Base-by-base conservation (phyloP, 441 rosid genomes). In the Gossypium gossypioides region DNA sequence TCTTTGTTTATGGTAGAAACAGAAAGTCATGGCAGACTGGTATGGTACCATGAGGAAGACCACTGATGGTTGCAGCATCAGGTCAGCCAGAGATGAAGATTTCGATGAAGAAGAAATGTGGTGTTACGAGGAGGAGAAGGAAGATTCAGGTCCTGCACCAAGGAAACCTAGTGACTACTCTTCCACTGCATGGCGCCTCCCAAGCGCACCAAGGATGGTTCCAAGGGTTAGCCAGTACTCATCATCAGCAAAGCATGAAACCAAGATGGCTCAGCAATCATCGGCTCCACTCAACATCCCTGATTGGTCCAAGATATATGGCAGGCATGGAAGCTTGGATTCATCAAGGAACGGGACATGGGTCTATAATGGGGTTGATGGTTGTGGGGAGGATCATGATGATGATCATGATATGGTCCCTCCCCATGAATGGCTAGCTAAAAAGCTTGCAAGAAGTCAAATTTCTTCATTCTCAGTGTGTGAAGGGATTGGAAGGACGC, bases 381-480 rank as follows among this genome's bases (percentile, higher is more conserved):
- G n/a, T 10, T 72, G 48, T 8, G 68, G 73, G 72, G 62, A 58
- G 50, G 68, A 44, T 51, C 73, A 51, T 25, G 84, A 67, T 8
- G 83, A 77, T 48, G 87, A 80, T 24, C 91, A 76, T 29, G 87
- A 72, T 13, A 80, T 83, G 78, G 84, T 92, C 18, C 98, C 99
- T 67, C 99, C 98, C 57, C 99, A 95, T 75, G 98, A 92, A 82
- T 92, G 92, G 97, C 78, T 91, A 70, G 97, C 97, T 27, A 91
- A 81, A 79, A 92, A 85, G 89, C 86, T 87, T 27, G 89, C 93
- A 19, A 88, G 91, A 78, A 89, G 83, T 37, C 92, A 83, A 76
- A 87, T 95, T 79, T 89, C 98, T 51, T 90, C 99, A 0, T 90
- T 85, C 77, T 95, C 99, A 0, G 89, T 95, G 58, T 87, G 91